These are phyloP conservation scores for Kwoniella shivajii DNA, from an alignment of 1,284 basidiomycete genomes.

Conservation along the genomic window DNA sequence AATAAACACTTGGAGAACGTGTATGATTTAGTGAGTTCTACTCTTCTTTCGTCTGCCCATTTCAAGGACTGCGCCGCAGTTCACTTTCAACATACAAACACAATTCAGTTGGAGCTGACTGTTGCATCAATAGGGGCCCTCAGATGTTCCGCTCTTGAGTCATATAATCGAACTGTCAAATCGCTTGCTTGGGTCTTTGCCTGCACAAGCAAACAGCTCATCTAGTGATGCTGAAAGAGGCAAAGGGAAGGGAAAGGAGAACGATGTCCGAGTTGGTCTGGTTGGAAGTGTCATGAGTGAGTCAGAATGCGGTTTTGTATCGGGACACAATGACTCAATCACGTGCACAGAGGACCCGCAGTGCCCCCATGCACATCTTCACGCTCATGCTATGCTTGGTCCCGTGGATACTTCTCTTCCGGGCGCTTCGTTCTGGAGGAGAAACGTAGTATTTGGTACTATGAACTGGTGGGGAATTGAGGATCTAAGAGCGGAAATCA, in stretches of 20 bases:
- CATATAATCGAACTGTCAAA: conserved; percentile 40
- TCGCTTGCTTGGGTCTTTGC: conserved; percentile 19
- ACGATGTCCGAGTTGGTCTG: conserved; percentile 44
- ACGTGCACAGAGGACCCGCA: conserved; percentile 42
- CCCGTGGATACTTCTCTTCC: conserved; percentile 41
- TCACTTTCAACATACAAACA: background rate
- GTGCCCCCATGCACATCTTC: conserved; percentile 47
- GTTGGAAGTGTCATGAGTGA: conserved; percentile 39
- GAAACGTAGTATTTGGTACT: conserved; percentile 47
- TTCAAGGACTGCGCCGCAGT: background rate
- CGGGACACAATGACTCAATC: background rate
- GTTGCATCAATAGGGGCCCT: conserved; percentile 34
- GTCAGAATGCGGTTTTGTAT: too few species aligned
- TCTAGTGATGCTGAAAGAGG: conserved; percentile 21
- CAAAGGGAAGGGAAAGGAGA: conserved; percentile 15
- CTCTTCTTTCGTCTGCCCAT: background rate
- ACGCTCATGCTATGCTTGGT: conserved; percentile 50
- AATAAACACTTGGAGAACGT: conserved; percentile 49
- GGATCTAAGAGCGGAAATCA: conserved; percentile 53
- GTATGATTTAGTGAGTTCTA: conserved; percentile 47
- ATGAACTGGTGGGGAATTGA: conserved; percentile 52
- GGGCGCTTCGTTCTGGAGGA: conserved; percentile 45
- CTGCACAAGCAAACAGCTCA: background rate
- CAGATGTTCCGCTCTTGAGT: conserved; percentile 47
- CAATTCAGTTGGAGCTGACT: background rate